Base-by-base conservation (phyloP, 805 yeast genomes). In the Zygoascus bituminiphila region DNA sequence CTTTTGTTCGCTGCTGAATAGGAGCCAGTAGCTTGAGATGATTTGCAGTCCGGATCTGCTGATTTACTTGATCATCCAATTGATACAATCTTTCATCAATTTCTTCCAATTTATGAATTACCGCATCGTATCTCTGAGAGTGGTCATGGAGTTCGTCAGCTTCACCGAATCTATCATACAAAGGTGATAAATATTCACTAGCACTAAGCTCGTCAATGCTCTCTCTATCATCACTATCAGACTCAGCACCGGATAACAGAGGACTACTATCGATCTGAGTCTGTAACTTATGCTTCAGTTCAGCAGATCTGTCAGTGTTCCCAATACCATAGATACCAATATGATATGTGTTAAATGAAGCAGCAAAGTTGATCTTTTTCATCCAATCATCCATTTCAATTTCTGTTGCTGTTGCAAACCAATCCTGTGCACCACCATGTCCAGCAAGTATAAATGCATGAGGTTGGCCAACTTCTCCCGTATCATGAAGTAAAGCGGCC, bases 351-450 rank as follows among this genome's bases (percentile, higher is more conserved):
- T 70, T 71, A 47, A 77, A 60, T 0, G 81, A 70, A 1, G 80
- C 71, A 6, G 76, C 65, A 53, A 69, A 73, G 54, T 80, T 79
- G 56, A 80, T 76, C 6, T 75, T 62, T 29, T 67, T 68, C 36
- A 81, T 71, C 89, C 89, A 83, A 20, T 75, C 74, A n/a, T 63
- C 58, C 62, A 75, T 65, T 37, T 79, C 85, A 20, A 63, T 62
- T n/a, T 61, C 59, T 20, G 66, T 64, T 5, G 59, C 63, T 12
- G 79, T 77, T 65, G 75, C 48, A 67, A 63, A 55, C 63, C 64
- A 61, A 50, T 64, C 67, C 38, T 60, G 62, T n/a, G 59, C 48
- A 6, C 61, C 62, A 12, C 61, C 65, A 12, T 62, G 50, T 15
- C 60, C 57, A 2, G 62, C 60, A 2, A 66, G 54, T 9, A 62